A percentile compares a stretch with the other conserved stretches of the same genome.
Evolutionary conservation across 2,329 filamentous ascomycete genomes (phyloP).

Genomic region (Neophaeococcomyces aloes): DNA sequence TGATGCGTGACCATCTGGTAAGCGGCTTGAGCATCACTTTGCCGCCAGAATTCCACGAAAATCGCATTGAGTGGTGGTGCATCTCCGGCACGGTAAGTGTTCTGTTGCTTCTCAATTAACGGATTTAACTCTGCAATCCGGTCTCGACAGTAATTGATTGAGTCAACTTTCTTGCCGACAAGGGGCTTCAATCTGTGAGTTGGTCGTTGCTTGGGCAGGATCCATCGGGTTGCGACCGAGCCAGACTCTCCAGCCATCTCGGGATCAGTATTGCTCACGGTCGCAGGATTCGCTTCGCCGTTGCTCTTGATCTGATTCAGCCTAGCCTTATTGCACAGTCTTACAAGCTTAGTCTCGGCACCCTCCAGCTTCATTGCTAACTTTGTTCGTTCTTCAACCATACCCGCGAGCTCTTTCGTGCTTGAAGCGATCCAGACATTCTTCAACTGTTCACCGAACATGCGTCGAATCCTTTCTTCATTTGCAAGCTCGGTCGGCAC

Average conservation of each 20-base stretch:
- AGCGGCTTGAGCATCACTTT: constrained; percentile 74
- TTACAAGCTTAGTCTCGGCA: constrained; percentile 78
- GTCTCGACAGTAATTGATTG: constrained; percentile 76
- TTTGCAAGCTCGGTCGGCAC: constrained; percentile 71
- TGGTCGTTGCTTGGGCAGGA: constrained; percentile 62
- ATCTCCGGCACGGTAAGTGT: constrained; percentile 54
- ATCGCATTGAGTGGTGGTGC: constrained; percentile 61
- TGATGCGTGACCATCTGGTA: constrained; percentile 83
- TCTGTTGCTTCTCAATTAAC: constrained; percentile 58
- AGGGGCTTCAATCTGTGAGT: constrained; percentile 62
- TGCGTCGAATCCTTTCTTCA: constrained; percentile 61
- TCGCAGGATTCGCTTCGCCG: constrained; percentile 25
- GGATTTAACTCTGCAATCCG: constrained; percentile 68
- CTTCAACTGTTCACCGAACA: constrained; percentile 74
- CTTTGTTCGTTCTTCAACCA: constrained; percentile 72
- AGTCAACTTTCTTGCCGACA: constrained; percentile 82
- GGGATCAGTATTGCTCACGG: constrained; percentile 29
- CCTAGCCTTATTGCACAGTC: constrained; percentile 61
- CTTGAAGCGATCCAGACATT: constrained; percentile 76
- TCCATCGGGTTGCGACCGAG: constrained; percentile 61
- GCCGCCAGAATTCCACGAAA: constrained; percentile 80
- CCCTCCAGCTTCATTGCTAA: constrained; percentile 71
- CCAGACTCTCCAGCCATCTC: constrained; percentile 57
- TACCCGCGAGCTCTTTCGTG: constrained; percentile 63
- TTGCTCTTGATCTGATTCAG: constrained; percentile 44